phyloP scores from a whole-genome alignment of 2,329 filamentous ascomycete species.

The Aulographum hederae region DNA sequence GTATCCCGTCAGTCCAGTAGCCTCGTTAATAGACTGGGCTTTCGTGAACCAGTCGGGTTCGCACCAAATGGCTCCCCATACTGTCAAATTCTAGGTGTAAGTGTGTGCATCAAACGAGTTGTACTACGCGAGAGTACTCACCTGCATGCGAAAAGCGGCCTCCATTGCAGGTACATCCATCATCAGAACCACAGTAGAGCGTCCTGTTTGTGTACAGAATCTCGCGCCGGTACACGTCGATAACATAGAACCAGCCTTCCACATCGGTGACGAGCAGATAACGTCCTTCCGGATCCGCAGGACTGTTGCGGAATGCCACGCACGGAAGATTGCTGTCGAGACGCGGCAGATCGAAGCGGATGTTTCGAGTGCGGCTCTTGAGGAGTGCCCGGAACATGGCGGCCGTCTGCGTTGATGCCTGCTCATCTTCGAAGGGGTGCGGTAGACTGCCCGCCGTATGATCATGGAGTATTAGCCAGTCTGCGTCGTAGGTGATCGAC shows the following conservation, averaged over 20 bases:
- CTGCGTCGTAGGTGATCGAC: neutral
- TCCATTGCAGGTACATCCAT: neutral
- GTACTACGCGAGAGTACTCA: neutral
- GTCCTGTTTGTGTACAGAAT: neutral
- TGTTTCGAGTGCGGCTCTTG: neutral
- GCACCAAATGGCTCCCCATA: constrained; percentile 19
- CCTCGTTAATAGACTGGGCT: neutral
- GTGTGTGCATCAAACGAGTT: neutral
- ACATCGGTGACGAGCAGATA: constrained; percentile 42
- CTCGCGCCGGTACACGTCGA: constrained; percentile 19
- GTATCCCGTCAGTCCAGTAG: neutral
- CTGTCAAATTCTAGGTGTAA: neutral
- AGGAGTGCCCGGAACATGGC: constrained; percentile 2
- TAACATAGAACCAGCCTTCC: constrained; percentile 27
- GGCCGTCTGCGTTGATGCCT: no score
- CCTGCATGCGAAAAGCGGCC: neutral
- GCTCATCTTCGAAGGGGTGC: no score
- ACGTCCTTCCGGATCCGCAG: constrained; percentile 26
- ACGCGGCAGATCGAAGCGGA: neutral
- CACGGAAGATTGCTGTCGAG: constrained; percentile 33
- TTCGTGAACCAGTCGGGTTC: constrained; percentile 15
- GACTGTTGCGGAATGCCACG: constrained; percentile 39
- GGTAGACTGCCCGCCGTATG: neutral
- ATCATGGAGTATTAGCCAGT: neutral
- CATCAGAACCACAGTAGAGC: neutral